Base-by-base conservation (phyloP, 345 rosid species). In the Eucalyptus erythrocorys region DNA sequence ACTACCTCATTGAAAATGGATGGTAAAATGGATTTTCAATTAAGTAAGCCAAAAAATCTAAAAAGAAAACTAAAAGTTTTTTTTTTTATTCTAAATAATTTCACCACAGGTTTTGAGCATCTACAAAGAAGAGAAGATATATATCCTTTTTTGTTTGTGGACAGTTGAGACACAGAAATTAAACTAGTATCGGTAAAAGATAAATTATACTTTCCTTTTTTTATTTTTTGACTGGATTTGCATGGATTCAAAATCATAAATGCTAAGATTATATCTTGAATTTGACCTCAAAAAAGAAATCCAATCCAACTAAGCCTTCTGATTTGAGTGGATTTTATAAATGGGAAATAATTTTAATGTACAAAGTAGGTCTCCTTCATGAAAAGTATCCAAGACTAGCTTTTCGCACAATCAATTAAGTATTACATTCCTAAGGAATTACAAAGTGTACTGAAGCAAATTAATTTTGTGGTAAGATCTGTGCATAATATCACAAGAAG, bases 1-100 rank as follows among this genome's bases (percentile, higher is more conserved):
- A 19, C 55, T 1, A 7, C 24, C 24, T 3, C 0, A 0, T 2
- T 19, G 0, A 51, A 51, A 51, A 51, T 51, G 55, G 55, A 51
- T 3, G 24, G 55, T 51, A 51, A 51, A 51, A 51, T 51, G 24
- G 55, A 51, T 51, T 51, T 51, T 51, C 24, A 19, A 51, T 51
- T 51, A 17, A 51, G 55, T 19, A 51, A 51, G 24, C 55, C 3
- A 51, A 7, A 19, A 51, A 0, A 51, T 51, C 22, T 1, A 51
- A 51, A 51, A 51, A 51, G 55, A 51, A 51, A 51, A 19, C 24
- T 0, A 0, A 51, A 51, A 51, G 4, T 51, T 51, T 19, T n/a
- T 51, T 51, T 9, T 51, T 19, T 51, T 51, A 19, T 51, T 19
- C 57, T 7, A 51, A 51, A 7, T 19, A 51, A 51, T 51, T 51